Percentiles rank a stretch among this genome's conserved stretches.
Evolutionary conservation across 192 early-diverging fungal species (phyloP).

Genomic region (Lobulomyces angularis): DNA sequence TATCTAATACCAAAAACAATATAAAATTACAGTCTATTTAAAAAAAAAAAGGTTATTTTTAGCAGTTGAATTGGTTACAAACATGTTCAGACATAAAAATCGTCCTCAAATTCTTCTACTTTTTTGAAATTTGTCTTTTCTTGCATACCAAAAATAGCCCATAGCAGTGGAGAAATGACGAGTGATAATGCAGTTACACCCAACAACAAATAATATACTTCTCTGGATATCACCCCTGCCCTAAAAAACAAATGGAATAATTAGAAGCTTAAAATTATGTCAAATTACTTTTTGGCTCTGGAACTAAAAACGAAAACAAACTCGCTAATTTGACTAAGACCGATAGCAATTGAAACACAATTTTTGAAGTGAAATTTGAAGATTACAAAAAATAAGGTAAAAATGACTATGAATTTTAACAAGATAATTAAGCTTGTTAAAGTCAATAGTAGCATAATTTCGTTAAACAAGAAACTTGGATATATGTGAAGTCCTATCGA

Average conservation of each 20-base stretch:
- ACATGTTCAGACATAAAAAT: too few relatives aligned
- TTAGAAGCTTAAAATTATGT: not conserved
- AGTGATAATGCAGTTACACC: conserved; percentile 35
- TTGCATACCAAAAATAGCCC: too few relatives aligned
- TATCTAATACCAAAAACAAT: too few relatives aligned
- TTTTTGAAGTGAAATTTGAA: conserved; percentile 24
- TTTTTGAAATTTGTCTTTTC: too few relatives aligned
- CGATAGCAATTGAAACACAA: conserved; percentile 26
- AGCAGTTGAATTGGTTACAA: too few relatives aligned
- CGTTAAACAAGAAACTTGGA: conserved; percentile 36
- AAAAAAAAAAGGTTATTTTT: too few relatives aligned
- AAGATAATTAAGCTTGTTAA: conserved; percentile 27
- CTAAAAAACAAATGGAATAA: conserved; percentile 5
- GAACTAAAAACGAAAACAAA: conserved; percentile 46
- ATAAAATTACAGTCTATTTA: too few relatives aligned
- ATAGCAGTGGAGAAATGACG: conserved; percentile 36
- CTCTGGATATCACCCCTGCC: conserved; percentile 30
- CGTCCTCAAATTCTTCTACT: too few relatives aligned
- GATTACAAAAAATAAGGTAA: conserved; percentile 15
- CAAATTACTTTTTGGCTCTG: conserved; percentile 29
- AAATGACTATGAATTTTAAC: conserved; percentile 30
- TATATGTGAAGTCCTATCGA: conserved; percentile 47
- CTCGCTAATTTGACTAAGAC: conserved; percentile 42
- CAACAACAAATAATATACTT: conserved; percentile 39
- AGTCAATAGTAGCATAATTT: conserved; percentile 28